Percentiles rank a stretch among this genome's conserved stretches.
Evolutionary conservation across 192 early-diverging fungal genomes (phyloP).

Genomic region (Haplosporangium gracile): DNA sequence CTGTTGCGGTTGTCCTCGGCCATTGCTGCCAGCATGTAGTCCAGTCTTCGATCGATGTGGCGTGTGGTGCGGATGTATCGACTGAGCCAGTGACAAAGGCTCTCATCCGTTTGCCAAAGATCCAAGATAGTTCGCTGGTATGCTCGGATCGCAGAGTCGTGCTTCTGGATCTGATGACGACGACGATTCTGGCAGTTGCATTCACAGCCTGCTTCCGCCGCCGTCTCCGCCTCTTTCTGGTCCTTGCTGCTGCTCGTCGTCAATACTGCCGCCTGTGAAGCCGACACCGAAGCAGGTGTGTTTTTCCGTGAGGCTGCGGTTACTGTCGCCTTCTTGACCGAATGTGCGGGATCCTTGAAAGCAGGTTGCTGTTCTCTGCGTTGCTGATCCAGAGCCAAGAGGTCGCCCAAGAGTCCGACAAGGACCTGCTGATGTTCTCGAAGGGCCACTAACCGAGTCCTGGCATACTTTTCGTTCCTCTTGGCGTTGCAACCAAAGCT

Average conservation of each 20-base stretch:
- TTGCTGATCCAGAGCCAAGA: constrained; percentile 1
- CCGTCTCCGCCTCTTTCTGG: background rate
- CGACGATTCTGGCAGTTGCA: constrained; percentile 7
- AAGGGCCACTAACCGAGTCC: constrained; percentile 16
- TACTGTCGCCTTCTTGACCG: background rate
- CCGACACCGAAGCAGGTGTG: too few relatives aligned
- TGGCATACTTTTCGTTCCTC: constrained; percentile 24
- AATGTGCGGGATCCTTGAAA: background rate
- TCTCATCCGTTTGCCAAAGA: constrained; percentile 32
- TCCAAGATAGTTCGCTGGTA: constrained; percentile 25
- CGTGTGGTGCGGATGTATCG: constrained; percentile 39
- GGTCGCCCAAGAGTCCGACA: constrained; percentile 10
- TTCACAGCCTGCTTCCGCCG: background rate
- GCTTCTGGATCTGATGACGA: constrained; percentile 9
- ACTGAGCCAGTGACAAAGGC: constrained; percentile 30
- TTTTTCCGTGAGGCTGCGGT: background rate
- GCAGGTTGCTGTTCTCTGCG: background rate
- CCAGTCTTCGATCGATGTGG: background rate
- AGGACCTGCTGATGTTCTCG: constrained; percentile 26
- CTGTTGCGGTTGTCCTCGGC: background rate
- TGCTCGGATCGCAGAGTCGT: background rate
- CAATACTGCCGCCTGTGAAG: too few relatives aligned
- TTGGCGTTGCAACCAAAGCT: constrained; percentile 16
- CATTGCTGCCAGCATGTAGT: constrained; percentile 10
- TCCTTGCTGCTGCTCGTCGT: background rate